Conservation (phyloP, 2,329 filamentous ascomycete species). For the Aspergillus pseudoviridinutans region DNA sequence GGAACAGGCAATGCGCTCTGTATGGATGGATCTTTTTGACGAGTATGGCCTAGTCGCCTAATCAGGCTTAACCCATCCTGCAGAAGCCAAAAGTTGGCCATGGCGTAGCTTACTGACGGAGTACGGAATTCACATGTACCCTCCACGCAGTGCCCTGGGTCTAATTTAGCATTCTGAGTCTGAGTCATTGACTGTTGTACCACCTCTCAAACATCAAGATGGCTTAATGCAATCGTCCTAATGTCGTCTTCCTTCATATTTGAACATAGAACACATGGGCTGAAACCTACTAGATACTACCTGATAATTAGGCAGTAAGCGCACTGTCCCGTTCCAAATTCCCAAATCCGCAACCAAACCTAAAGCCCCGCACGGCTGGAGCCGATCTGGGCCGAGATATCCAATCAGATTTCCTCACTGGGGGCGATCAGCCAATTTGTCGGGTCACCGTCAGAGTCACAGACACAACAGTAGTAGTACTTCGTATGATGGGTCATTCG, state of each 20-base stretch:
- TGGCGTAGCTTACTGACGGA: neutral
- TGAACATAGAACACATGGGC: neutral
- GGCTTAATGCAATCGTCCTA: neutral
- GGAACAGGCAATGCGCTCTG: neutral
- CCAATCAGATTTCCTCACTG: neutral
- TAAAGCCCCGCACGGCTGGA: constrained; percentile 9
- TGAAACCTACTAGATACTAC: neutral
- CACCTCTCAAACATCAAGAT: too few relatives aligned
- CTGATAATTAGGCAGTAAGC: neutral
- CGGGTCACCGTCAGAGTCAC: neutral
- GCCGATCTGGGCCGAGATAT: neutral
- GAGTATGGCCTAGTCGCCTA: neutral
- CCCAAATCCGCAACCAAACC: neutral
- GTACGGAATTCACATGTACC: neutral
- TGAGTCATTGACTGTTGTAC: neutral
- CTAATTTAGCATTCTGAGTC: too few relatives aligned
- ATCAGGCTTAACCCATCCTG: neutral
- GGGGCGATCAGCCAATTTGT: neutral
- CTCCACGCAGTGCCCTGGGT: too few relatives aligned
- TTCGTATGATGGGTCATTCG: neutral
- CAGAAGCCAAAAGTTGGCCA: neutral
- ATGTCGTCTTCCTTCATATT: neutral
- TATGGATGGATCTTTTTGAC: neutral
- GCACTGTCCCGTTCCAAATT: neutral
- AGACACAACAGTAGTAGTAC: neutral